A percentile compares a stretch with the other conserved stretches of the same genome.
phyloP scores from a whole-genome alignment of 805 yeast genomes.

The Candida incommunis region DNA sequence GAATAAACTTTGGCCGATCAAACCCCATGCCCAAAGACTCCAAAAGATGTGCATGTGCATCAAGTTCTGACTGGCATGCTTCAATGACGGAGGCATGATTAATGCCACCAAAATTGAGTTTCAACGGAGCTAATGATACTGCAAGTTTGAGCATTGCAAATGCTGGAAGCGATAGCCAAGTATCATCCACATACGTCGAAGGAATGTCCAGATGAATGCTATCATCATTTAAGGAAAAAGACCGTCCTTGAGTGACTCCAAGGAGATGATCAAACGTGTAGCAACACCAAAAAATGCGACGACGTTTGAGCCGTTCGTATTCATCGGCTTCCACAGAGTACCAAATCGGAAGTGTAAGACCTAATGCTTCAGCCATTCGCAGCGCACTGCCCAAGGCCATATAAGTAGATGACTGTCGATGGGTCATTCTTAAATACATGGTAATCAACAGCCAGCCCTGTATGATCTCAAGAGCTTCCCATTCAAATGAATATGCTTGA shows the following conservation, averaged over 20 bases:
- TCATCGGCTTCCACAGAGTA: slow-evolving; percentile 4
- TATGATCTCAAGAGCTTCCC: slow-evolving; percentile 37
- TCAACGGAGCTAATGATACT: slow-evolving; percentile 6
- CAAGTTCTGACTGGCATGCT: slow-evolving; percentile 9
- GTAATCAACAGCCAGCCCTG: slow-evolving; percentile 37
- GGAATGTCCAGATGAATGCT: slow-evolving; percentile 22
- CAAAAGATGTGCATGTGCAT: slow-evolving; percentile 9
- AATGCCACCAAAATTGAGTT: slow-evolving; percentile 8
- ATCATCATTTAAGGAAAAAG: slow-evolving; percentile 23
- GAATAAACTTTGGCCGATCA: background rate
- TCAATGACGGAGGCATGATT: slow-evolving; percentile 2
- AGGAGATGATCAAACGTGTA: slow-evolving; percentile 40
- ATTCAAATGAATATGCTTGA: slow-evolving; percentile 30
- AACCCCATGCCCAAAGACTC: background rate
- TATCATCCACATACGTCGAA: slow-evolving; percentile 23
- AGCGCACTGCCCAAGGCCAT: slow-evolving; percentile 30
- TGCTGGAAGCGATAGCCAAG: slow-evolving; percentile 30
- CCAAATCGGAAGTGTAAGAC: slow-evolving; percentile 21
- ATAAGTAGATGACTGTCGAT: slow-evolving; percentile 31
- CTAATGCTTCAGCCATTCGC: slow-evolving; percentile 31
- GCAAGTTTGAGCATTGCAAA: slow-evolving; percentile 13
- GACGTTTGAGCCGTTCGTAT: slow-evolving; percentile 32
- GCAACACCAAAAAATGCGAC: slow-evolving; percentile 40
- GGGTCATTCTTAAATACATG: slow-evolving; percentile 29
- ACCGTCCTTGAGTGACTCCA: slow-evolving; percentile 39